These are phyloP conservation scores for Trichosporon coremiiforme DNA, from an alignment of 1,284 basidiomycete species.

Conservation along the genomic window DNA sequence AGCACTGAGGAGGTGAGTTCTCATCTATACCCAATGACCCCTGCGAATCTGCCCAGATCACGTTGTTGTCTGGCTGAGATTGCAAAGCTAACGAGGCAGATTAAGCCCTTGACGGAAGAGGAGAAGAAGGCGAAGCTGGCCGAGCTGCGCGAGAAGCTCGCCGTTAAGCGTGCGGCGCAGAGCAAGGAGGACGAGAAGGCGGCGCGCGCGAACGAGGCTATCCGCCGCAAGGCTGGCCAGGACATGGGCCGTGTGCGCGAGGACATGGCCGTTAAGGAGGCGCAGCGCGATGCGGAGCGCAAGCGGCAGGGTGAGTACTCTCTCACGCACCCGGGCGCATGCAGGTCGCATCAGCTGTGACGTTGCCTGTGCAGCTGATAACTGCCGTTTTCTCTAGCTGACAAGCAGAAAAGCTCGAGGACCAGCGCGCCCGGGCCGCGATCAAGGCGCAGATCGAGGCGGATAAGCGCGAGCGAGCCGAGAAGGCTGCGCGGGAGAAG, in stretches of 20 bases:
- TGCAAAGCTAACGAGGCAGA: conserved; percentile 36
- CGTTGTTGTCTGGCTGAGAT: too few species aligned
- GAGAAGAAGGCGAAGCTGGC: conserved; percentile 81
- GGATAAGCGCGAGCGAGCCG: conserved; percentile 82
- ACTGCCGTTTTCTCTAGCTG: too few species aligned
- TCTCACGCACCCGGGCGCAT: too few species aligned
- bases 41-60: too few species aligned
- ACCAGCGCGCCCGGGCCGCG: conserved; percentile 76
- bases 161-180: conserved; percentile 69
- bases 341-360: too few species aligned
- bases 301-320: conserved; percentile 68
- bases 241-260: conserved; percentile 73
- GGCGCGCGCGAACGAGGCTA: conserved; percentile 70
- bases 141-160: conserved; percentile 76
- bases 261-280: conserved; percentile 77
- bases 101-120: conserved; percentile 83
- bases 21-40: too few species aligned
- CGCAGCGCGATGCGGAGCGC: conserved; percentile 74
- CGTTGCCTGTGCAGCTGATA: too few species aligned
- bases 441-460: conserved; percentile 91
- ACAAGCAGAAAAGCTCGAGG: conserved; percentile 75
- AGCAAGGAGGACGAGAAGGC: conserved; percentile 71
- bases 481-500: conserved; percentile 83
- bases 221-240: conserved; percentile 82
- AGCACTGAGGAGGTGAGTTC: conserved; percentile 85